Conservation (phyloP, 164 flowering plant genomes). For the Paratinospora sagittata region DNA sequence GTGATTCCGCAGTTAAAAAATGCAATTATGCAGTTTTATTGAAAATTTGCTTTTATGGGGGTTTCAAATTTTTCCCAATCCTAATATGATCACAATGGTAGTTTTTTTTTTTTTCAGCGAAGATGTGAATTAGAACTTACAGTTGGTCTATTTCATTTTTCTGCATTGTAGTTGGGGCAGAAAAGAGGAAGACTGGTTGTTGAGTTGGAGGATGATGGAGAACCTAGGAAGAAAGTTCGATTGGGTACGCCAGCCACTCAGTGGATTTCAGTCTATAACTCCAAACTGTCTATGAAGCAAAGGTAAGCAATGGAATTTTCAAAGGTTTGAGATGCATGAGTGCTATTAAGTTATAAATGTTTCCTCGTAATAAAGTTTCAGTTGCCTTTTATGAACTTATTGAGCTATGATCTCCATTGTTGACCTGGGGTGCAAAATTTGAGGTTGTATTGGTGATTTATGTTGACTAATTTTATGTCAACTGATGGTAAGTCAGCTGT, state of each 20-base stretch:
- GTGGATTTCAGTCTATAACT: constrained; percentile 54
- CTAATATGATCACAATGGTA: background rate
- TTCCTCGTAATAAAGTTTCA: background rate
- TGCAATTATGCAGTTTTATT: background rate
- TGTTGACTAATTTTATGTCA: background rate
- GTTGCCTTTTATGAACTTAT: background rate
- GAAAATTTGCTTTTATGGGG: background rate
- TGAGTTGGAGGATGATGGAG: constrained; percentile 37
- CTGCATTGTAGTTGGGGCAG: constrained; percentile 40
- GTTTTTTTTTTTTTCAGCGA: background rate
- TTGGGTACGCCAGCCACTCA: constrained; percentile 50
- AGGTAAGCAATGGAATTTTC: constrained; percentile 28
- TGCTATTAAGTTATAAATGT: background rate
- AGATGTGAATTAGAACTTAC: background rate
- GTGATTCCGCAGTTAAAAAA: background rate
- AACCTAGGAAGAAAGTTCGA: constrained; percentile 47
- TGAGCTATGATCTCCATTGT: background rate
- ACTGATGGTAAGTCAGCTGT: background rate
- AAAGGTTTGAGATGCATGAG: background rate
- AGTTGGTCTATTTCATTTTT: background rate
- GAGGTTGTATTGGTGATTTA: background rate
- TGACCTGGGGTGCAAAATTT: too few species aligned
- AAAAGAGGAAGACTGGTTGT: constrained; percentile 36
- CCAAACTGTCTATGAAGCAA: constrained; percentile 47
- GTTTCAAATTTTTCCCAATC: background rate